A percentile compares a stretch with the other conserved stretches of the same genome.
Conservation (phyloP, 192 early-diverging fungal genomes). For the Phlyctochytrium bullatum region DNA sequence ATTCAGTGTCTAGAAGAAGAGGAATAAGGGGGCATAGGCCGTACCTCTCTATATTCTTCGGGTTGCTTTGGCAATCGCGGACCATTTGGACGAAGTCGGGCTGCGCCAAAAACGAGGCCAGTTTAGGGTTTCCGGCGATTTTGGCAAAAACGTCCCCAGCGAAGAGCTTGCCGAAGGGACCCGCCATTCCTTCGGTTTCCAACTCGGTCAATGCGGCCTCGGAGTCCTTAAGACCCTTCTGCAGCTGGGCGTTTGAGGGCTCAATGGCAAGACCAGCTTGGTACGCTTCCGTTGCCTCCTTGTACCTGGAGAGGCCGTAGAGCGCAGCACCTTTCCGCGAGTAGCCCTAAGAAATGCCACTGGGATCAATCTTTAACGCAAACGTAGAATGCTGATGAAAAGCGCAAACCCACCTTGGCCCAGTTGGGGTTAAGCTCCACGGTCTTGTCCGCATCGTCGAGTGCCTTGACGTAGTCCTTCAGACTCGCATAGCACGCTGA, state of each 20-base stretch:
- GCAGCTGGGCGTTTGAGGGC: conserved; percentile 69
- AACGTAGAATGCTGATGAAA: conserved; percentile 1
- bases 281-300: conserved; percentile 77
- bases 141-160: conserved; percentile 72
- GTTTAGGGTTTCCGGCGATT: conserved; percentile 81
- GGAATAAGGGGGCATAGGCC: background rate
- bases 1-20: background rate
- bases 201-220: conserved; percentile 55
- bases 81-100: conserved; percentile 75
- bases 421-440: conserved; percentile 77
- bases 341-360: conserved; percentile 57
- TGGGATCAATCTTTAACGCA: background rate
- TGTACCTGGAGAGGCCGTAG: conserved; percentile 64
- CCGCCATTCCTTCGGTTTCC: conserved; percentile 29
- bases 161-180: conserved; percentile 62
- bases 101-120: conserved; percentile 67
- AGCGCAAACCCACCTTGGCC: conserved; percentile 59
- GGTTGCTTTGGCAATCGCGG: conserved; percentile 72
- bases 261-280: conserved; percentile 75
- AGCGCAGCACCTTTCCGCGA: conserved; percentile 86
- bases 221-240: conserved; percentile 75
- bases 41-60: conserved; percentile 54
- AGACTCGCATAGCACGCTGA: conserved; percentile 79
- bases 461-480: conserved; percentile 74
- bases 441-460: conserved; percentile 83